Evolutionary conservation across 2,329 filamentous ascomycete species (phyloP), one percentile per base, ranked within the genome.

Genomic region (Colletotrichum cereale): DNA sequence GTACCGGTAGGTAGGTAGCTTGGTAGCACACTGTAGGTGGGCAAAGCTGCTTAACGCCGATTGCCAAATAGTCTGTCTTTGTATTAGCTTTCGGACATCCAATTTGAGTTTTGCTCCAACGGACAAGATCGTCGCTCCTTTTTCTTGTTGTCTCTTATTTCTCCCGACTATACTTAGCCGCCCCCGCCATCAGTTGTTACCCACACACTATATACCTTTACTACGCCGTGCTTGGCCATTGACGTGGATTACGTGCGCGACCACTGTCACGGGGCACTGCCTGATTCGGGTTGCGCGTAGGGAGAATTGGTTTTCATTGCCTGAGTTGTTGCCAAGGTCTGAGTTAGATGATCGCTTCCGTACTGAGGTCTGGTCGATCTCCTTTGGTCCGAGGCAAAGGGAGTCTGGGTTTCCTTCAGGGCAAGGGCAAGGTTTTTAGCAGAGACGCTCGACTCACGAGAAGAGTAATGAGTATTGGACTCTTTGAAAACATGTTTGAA

Each of bases 101-200:
- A n/a, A 67, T 63, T 42, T 36, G 60, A 64, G 40, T 60, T 60
- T 66, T 67, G 48, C 55, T 48, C 57, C 16, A 8, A 31, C 8
- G 24, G 24, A 24, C 11, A 31, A 36, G n/a, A 38, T 44, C 5
- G 11, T 42, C 42, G 7, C 5, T 14, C 5, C 18, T 42, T 21
- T 42, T 21, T 21, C 8, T 42, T 21, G 21, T 26, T 36, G 7
- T 18, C n/a, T 58, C n/a, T 44, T 44, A 2, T 14, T 14, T 8
- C 5, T 48, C 24, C 7, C 26, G 5, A 12, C 21, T 10, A 11
- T 24, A 48, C 58, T 36, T 29, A 26, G 21, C 58, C 14, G 14
- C 2, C 18, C 18, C 16, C 10, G 24, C 29, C 55, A 38, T 58
- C 55, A 31, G 12, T 58, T 24, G 11, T 29, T 38, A 24, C 38